Percentiles rank a stretch among this genome's conserved stretches.
Evolutionary conservation across 805 yeast genomes (phyloP).

Genomic region (Lachancea mirantina): DNA sequence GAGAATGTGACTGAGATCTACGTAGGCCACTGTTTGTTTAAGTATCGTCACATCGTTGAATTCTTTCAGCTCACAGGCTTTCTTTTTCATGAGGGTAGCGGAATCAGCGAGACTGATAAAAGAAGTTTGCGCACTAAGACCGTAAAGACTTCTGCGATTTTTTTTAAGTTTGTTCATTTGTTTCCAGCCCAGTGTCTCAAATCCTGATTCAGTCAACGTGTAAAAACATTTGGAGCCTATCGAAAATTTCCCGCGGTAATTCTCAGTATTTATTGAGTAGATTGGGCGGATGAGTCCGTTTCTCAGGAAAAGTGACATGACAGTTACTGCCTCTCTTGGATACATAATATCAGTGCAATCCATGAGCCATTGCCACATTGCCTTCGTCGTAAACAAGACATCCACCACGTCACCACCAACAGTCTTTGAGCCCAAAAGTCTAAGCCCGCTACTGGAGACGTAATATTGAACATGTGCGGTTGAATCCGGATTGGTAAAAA

Average conservation of each 20-base stretch:
- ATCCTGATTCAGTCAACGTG: constrained; percentile 38
- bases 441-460: constrained; percentile 55
- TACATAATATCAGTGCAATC: constrained; percentile 76
- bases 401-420: constrained; percentile 30
- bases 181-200: constrained; percentile 30
- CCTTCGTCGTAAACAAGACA: constrained; percentile 65
- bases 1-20: constrained; percentile 37
- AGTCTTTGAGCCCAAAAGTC: constrained; percentile 43
- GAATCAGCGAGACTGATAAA: no score
- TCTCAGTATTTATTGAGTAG: constrained; percentile 30
- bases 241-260: constrained; percentile 25
- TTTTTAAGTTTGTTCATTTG: no score
- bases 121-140: no score
- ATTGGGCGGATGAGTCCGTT: constrained; percentile 43
- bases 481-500: constrained; percentile 83
- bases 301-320: constrained; percentile 45
- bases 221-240: constrained; percentile 37
- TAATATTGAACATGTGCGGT: constrained; percentile 77
- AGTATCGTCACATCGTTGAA: no score
- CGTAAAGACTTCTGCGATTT: no score
- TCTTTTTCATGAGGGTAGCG: no score
- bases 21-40: no score
- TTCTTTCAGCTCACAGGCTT: no score
- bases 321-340: constrained; percentile 43
- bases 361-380: constrained; percentile 78